Evolutionary conservation across 345 rosid genomes (phyloP), one percentile per base, ranked within the genome.

Genomic region (Firmiana major): DNA sequence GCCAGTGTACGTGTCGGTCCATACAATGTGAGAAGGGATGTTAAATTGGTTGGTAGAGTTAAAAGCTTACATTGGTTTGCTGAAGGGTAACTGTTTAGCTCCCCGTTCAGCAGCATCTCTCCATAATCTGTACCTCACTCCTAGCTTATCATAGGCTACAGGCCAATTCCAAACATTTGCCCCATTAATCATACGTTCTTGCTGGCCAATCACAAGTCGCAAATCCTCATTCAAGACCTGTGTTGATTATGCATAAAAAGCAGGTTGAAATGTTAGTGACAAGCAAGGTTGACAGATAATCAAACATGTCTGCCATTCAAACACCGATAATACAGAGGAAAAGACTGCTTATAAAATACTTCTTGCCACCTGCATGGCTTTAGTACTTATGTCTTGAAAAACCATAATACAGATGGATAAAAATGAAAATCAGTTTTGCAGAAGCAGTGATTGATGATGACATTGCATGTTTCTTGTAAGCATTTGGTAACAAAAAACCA

Each of bases 161-260:
- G 99, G 98, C 78, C 78, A 86, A 77, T 96, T 96, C 98, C 98
- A 96, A 36, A 96, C 80, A 46, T 96, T 93, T 45, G 90, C 98
- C 6, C 98, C 98, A 31, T 83, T 96, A 55, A 89, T 54, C 98
- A 96, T 96, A 74, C 99, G 84, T 79, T 96, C 97, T 81, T 96
- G 99, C 77, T 96, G 99, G 62, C 99, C 98, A 7, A 93, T 22
- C 1, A 96, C 99, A 11, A 93, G 87, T 64, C 99, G 80, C 7
- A 96, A 77, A 85, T 96, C 99, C 86, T 96, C 97, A 48, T 96
- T 90, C 85, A 96, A 80, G 28, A 96, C 99, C 99, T 96, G 90
- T 19, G 48, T n/a, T 9, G 42, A 34, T 34, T 43, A 55, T 1
- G 36, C 57, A 16, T 63, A 34, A 53, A 65, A 63, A 53, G 38